phyloP scores from a whole-genome alignment of 2,329 filamentous ascomycete species.

The Graphilbum fragrans region DNA sequence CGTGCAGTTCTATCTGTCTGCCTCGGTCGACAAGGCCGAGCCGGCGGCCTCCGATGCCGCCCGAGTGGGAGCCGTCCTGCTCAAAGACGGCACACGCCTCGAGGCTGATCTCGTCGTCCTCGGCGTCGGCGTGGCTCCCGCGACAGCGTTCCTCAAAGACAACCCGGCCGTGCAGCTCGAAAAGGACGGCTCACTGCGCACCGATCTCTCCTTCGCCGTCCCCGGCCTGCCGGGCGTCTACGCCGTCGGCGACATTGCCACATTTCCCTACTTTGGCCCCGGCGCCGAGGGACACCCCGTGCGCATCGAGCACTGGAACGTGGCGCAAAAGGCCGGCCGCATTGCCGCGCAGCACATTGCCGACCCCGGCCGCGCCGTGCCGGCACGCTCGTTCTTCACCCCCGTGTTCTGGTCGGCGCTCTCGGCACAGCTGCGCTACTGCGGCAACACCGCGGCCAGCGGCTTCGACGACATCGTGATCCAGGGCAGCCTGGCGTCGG shows the following conservation, averaged over 20 bases:
- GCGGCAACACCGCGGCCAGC: conserved; percentile 58
- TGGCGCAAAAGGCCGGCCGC: conserved; percentile 86
- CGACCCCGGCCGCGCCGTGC: conserved; percentile 39
- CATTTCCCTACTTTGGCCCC: conserved; percentile 86
- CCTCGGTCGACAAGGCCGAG: conserved; percentile 71
- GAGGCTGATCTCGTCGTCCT: conserved; percentile 85
- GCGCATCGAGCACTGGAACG: conserved; percentile 97
- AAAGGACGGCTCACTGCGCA: conserved; percentile 73
- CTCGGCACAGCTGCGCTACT: conserved; percentile 82
- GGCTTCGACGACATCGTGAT: conserved; percentile 83
- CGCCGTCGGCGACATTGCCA: conserved; percentile 90
- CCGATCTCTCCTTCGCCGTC: conserved; percentile 70
- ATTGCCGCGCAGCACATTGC: conserved; percentile 67
- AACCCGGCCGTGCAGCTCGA: conserved; percentile 61
- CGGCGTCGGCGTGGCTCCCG: conserved; percentile 77
- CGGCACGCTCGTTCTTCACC: conserved; percentile 56
- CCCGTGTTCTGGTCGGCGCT: conserved; percentile 96
- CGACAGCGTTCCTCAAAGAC: conserved; percentile 68
- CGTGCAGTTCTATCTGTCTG: conserved; percentile 76
- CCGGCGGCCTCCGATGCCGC: conserved; percentile 54
- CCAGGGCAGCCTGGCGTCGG: conserved; percentile 61
- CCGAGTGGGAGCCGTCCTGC: conserved; percentile 65
- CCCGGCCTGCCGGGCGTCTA: conserved; percentile 71
- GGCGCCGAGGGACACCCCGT: conserved; percentile 61
- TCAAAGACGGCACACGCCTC: conserved; percentile 77